A percentile compares a stretch with the other conserved stretches of the same genome.
Evolutionary conservation across 768 basidiomycete genomes (phyloP).

Genomic region (Suillus discolor): DNA sequence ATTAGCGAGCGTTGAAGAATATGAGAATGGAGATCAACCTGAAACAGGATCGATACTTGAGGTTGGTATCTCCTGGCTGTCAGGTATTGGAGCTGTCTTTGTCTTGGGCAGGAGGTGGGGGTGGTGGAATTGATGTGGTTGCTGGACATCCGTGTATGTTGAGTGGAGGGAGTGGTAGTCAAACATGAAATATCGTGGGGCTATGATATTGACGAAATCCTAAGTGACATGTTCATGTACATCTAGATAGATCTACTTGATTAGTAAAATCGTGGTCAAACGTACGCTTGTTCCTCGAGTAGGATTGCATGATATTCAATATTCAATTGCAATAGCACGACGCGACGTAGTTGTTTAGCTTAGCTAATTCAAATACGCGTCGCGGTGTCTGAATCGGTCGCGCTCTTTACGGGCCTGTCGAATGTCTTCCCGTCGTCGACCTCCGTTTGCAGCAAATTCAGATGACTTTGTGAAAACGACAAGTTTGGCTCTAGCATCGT

Average conservation of each 20-base stretch:
- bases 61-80: not conserved
- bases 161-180: not conserved
- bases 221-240: not conserved
- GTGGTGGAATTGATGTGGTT: not conserved
- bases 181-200: not conserved
- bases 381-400: not conserved
- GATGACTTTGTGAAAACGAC: not conserved
- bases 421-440: not conserved
- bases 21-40: not conserved
- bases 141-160: not conserved
- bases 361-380: not conserved
- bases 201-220: not conserved
- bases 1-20: not conserved
- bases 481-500: not conserved
- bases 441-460: no score
- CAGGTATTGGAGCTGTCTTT: not conserved
- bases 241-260: no score
- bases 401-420: not conserved
- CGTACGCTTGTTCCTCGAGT: not conserved
- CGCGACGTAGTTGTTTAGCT: no score
- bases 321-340: no score
- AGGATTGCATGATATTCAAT: not conserved
- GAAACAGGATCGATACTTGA: not conserved
- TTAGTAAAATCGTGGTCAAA: not conserved
- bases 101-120: conserved; percentile 11